Conservation (phyloP, 345 rosid species). For the Kandelia obovata region DNA sequence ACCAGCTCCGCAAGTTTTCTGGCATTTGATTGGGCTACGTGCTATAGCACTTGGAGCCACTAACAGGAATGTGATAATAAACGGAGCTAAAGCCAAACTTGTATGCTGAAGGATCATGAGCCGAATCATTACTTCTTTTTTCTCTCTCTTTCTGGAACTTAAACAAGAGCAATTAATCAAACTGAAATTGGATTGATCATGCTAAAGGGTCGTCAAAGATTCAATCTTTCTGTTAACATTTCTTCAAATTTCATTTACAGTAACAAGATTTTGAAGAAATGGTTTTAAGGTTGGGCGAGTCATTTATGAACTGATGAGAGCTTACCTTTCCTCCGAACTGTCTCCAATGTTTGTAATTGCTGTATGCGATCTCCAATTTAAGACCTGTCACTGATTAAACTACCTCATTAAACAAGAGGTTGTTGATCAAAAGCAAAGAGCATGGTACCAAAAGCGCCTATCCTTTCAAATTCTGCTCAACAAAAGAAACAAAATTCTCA, state of each 20-base stretch:
- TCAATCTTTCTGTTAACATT: not conserved
- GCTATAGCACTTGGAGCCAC: slow-evolving; percentile 4
- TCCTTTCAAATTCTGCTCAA: too few relatives aligned
- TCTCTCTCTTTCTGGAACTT: not conserved
- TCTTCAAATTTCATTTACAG: too few relatives aligned
- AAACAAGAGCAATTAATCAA: not conserved
- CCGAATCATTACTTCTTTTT: not conserved
- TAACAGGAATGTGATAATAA: slow-evolving; percentile 1
- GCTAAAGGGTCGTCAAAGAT: not conserved
- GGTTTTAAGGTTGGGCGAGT: slow-evolving; percentile 12
- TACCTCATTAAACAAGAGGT: not conserved
- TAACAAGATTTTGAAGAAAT: not conserved
- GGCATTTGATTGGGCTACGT: slow-evolving; percentile 22
- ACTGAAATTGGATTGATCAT: not conserved
- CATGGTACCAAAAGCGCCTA: too few relatives aligned
- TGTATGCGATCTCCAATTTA: slow-evolving; percentile 17
- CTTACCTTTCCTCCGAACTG: slow-evolving; percentile 6
- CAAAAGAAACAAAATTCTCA: too few relatives aligned
- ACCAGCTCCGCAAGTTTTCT: slow-evolving; percentile 34
- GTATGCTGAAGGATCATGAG: slow-evolving; percentile 22
- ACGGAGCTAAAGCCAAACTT: slow-evolving; percentile 4
- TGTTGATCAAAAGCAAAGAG: not conserved
- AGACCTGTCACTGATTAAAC: not conserved
- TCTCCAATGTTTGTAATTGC: slow-evolving; percentile 27
- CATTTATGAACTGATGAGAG: slow-evolving; percentile 21